Conservation (phyloP, 2,329 filamentous ascomycete species). For the Podosphaera leucotricha region DNA sequence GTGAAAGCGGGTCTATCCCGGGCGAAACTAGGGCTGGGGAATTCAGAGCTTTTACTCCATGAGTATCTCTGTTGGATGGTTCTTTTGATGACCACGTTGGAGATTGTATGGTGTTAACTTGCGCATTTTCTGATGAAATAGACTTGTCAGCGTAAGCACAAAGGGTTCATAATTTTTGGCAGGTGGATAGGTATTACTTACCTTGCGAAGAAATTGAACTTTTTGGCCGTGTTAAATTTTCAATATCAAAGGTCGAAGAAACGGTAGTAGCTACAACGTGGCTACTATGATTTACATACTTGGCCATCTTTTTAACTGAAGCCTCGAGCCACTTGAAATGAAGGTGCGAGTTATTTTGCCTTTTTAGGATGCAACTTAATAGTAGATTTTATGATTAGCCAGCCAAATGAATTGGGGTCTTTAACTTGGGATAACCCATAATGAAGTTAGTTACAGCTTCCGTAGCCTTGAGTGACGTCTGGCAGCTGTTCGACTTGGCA, state of each 20-base stretch:
- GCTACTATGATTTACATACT: not conserved
- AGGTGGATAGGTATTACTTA: slow-evolving; percentile 4
- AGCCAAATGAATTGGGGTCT: not conserved
- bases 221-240: slow-evolving; percentile 5
- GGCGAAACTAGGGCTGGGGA: slow-evolving; percentile 13
- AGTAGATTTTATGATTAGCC: not conserved
- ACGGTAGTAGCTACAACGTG: not conserved
- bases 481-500: not conserved
- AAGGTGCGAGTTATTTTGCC: not conserved
- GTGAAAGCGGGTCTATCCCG: slow-evolving; percentile 42
- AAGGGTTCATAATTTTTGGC: slow-evolving; percentile 2
- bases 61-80: slow-evolving; percentile 9
- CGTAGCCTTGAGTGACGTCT: not conserved
- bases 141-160: slow-evolving; percentile 9
- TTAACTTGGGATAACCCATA: not conserved
- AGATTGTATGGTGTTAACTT: slow-evolving; percentile 10
- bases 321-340: not conserved
- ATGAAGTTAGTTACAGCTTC: not conserved
- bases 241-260: not conserved
- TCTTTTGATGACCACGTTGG: slow-evolving; percentile 12
- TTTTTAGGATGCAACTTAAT: not conserved
- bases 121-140: slow-evolving; percentile 8
- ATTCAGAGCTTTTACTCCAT: slow-evolving; percentile 6
- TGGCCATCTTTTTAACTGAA: not conserved
- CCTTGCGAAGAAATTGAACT: slow-evolving; percentile 15